Conservation (phyloP, 352 stramenopile species). For the Globisporangium cederbergense region DNA sequence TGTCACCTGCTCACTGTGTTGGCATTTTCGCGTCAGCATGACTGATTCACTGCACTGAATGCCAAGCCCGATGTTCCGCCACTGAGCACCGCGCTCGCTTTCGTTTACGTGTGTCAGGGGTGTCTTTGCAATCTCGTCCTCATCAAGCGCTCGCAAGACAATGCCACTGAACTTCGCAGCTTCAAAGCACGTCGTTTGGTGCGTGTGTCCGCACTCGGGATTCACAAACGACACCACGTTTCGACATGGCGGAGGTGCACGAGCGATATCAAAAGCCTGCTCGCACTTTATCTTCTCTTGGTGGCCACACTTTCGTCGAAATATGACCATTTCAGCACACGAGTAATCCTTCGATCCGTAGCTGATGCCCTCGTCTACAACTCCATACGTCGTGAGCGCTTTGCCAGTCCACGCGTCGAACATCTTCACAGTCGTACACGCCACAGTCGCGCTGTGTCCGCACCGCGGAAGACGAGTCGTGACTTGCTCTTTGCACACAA, state of each 20-base stretch:
- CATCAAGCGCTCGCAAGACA: not conserved
- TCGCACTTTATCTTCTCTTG: conserved; percentile 51
- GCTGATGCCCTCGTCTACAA: conserved; percentile 50
- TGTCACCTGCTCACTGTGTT: conserved; percentile 38
- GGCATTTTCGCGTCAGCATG: conserved; percentile 31
- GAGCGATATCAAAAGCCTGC: conserved; percentile 64
- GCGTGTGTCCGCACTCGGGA: conserved; percentile 68
- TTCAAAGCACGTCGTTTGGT: conserved; percentile 51
- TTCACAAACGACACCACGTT: conserved; percentile 47
- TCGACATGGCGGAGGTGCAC: conserved; percentile 37
- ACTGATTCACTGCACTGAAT: conserved; percentile 39
- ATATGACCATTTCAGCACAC: conserved; percentile 55
- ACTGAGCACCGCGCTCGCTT: conserved; percentile 25
- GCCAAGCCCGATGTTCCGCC: conserved; percentile 38
- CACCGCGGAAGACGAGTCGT: conserved; percentile 56
- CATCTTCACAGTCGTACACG: conserved; percentile 41
- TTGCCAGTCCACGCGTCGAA: conserved; percentile 52
- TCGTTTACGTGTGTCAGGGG: conserved; percentile 35
- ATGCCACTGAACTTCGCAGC: conserved; percentile 13
- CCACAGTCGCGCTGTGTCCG: conserved; percentile 44
- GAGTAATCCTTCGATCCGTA: conserved; percentile 74
- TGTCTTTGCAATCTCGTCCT: conserved; percentile 7
- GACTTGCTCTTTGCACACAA: conserved; percentile 57
- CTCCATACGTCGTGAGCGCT: conserved; percentile 25
- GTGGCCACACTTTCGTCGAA: conserved; percentile 65